Base-by-base conservation (phyloP, 1,284 basidiomycete genomes). In the Ceraceosorus bombacis region DNA sequence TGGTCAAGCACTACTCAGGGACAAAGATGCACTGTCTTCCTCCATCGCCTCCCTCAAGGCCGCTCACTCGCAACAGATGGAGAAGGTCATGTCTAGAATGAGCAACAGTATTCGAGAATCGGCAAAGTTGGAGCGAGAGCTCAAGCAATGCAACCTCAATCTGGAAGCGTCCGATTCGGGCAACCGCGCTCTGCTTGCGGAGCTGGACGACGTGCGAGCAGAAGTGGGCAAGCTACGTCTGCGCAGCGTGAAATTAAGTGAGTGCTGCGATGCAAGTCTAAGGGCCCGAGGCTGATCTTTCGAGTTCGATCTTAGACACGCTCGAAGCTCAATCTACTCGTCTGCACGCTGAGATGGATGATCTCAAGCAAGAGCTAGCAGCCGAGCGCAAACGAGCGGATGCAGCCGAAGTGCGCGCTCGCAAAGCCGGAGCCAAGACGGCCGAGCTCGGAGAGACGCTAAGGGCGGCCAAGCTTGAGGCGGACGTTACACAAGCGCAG, bases 21-120 rank as follows among this genome's bases (percentile, higher is more conserved):
- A 87, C 64, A 90, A 92, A 76, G 91, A 94, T 78, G 88, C 87
- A 4, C 88, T 88, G 76, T 83, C 91, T 54, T 85, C 87, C 58
- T 82, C 83, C 67, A 54, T 51, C 8, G 41, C 65, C 7, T 10
- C 43, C 6, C 40, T 8, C 13, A 10, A 55, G n/a, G n/a, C 41
- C 17, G 15, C 38, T 36, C 71, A 72, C 57, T 65, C 68, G 58
- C 63, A 63, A 53, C 71, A 72, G 53, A 67, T 66, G 8, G 69
- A 76, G 51, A 63, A 65, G 6, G 65, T 75, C 48, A 72, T 75
- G 62, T 64, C 51, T 8, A 64, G 70, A 12, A 57, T 74, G 36
- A 63, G 71, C 6, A 58, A 67, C 40, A 69, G 63, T 54, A 67
- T 72, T 57, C 64, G 64, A 41, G 69, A 74, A 55, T 62, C 69